phyloP scores from a whole-genome alignment of 106 monocot genomes.

The Acorus calamus region DNA sequence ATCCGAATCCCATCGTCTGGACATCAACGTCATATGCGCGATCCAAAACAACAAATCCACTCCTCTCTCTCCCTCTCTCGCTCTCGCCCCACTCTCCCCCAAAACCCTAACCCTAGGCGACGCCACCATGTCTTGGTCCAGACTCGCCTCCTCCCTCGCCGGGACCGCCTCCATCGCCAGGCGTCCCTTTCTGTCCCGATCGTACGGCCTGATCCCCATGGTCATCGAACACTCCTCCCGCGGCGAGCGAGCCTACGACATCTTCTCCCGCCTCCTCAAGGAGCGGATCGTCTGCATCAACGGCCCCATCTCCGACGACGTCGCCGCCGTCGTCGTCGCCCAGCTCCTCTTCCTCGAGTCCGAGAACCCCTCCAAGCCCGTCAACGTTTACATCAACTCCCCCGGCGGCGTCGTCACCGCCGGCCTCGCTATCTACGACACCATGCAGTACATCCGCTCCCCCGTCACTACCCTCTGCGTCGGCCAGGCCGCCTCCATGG shows the following conservation, averaged over 20 bases:
- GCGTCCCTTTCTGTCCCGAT: not conserved
- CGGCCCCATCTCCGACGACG: constrained; percentile 72
- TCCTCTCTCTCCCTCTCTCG: not conserved
- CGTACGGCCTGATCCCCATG: constrained; percentile 77
- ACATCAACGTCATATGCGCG: too few species aligned
- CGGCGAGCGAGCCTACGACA: constrained; percentile 95
- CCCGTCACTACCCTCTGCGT: constrained; percentile 85
- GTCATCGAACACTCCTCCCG: constrained; percentile 97
- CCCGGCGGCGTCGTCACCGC: constrained; percentile 88
- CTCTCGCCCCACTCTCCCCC: not conserved
- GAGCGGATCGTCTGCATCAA: constrained; percentile 93
- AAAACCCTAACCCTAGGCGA: not conserved
- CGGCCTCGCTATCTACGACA: constrained; percentile 90
- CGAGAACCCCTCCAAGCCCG: constrained; percentile 84
- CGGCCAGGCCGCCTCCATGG: constrained; percentile 75
- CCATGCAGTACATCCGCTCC: constrained; percentile 87
- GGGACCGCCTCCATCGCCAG: not conserved
- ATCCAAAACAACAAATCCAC: too few species aligned
- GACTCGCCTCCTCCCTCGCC: not conserved
- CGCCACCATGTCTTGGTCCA: not conserved
- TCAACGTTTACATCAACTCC: constrained; percentile 85
- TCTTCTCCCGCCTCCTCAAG: constrained; percentile 91
- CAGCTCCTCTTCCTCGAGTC: constrained; percentile 96
- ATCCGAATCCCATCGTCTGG: too few species aligned
- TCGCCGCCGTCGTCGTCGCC: constrained; percentile 73